Evolutionary conservation across 1,284 basidiomycete genomes (phyloP), one percentile per base, ranked within the genome.

Genomic region (Leccinum subrobustum): DNA sequence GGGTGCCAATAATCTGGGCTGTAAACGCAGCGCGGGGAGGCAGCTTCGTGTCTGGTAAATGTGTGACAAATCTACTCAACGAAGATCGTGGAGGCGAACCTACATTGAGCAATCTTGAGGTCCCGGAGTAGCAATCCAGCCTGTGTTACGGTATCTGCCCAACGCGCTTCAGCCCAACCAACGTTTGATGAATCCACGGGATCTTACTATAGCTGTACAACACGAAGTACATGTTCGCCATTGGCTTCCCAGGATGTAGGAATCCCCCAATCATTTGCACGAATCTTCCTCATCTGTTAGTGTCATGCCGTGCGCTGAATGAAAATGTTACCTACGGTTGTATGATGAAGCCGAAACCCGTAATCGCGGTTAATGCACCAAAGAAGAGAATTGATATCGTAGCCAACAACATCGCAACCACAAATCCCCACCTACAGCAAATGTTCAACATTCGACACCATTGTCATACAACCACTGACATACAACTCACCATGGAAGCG

Each of bases 1-100:
- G 61, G 5, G 80, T 80, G n/a, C 80, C 80, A 5, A 80, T 69
- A 27, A 87, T 76, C 71, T 90, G 88, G 51, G 85, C 83, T 6
- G 77, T 75, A 69, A 89, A 87, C 1, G 86, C 85, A 8, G 83
- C 79, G 25, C 83, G 78, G 4, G 88, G 88, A 11, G 87, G 82
- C 44, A 91, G 75, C 74, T 90, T 90, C 61, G 83, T 81, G 70
- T 84, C 69, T 70, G 44, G 16, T 14, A 55, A 54, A 37, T 23
- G 12, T 47, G 23, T 31, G 44, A 23, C 39, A 33, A 52, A 58
- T 33, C 18, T 20, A 31, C 12, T n/a, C 69, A 20, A 44, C 11
- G 54, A 5, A 25, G 37, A n/a, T n/a, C 23, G 25, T 33, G 27
- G 48, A 52, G 9, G 1, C 11, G 27, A 6, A 54, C 39, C n/a